Evolutionary conservation across 2,329 filamentous ascomycete genomes (phyloP).

Genomic region (Blastomyces gilchristii): DNA sequence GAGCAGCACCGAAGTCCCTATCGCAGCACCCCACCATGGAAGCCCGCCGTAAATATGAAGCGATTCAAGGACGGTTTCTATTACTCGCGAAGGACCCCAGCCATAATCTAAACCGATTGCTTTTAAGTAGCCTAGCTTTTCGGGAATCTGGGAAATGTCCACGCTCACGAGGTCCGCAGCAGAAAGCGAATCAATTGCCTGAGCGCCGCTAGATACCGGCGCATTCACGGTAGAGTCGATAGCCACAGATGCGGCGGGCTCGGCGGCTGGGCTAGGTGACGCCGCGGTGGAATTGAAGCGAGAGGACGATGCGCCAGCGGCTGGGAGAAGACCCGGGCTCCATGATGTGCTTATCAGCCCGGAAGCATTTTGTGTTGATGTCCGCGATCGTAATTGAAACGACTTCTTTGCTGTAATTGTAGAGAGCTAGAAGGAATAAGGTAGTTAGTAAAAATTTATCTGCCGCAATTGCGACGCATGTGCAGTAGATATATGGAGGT

Average conservation of each 20-base stretch:
- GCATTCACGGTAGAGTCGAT: conserved; percentile 12
- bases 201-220: conserved; percentile 11
- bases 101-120: conserved; percentile 79
- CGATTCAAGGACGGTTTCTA: conserved; percentile 72
- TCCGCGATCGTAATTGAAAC: conserved; percentile 6
- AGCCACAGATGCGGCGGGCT: conserved; percentile 14
- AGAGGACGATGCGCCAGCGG: conserved; percentile 18
- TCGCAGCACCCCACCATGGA: conserved; percentile 74
- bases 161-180: conserved; percentile 21
- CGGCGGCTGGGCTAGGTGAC: conserved; percentile 17
- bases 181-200: conserved; percentile 10
- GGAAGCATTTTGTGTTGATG: neutral
- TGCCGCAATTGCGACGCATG: neutral
- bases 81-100: conserved; percentile 61
- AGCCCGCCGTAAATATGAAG: conserved; percentile 64
- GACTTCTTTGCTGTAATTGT: conserved; percentile 11
- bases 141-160: conserved; percentile 50
- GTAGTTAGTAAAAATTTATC: neutral
- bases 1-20: conserved; percentile 53
- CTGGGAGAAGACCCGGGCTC: conserved; percentile 1
- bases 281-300: conserved; percentile 29
- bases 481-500: neutral
- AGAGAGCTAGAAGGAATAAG: conserved; percentile 13
- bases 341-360: neutral
- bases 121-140: conserved; percentile 72